Percentiles rank a stretch among this genome's conserved stretches.
Evolutionary conservation across 345 rosid species (phyloP).

Genomic region (Limnanthes douglasii): DNA sequence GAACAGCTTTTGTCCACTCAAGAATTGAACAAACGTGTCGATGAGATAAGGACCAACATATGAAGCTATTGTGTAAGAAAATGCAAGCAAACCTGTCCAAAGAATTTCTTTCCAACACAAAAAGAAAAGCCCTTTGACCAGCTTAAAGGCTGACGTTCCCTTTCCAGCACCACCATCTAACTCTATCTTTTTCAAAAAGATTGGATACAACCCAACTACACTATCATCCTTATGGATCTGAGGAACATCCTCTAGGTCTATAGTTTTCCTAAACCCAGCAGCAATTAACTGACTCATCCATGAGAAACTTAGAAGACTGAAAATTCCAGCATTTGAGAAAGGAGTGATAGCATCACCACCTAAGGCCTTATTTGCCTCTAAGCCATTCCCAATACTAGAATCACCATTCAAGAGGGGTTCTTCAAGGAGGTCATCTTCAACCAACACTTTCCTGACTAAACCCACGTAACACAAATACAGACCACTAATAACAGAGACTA

Average conservation of each 20-base stretch:
- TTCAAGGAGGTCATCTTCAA: slow-evolving; percentile 12
- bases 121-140: slow-evolving; percentile 18
- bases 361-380: neutral
- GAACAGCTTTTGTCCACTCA: slow-evolving; percentile 17
- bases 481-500: slow-evolving; percentile 27
- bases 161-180: slow-evolving; percentile 14
- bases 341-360: slow-evolving; percentile 14
- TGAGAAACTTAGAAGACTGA: slow-evolving; percentile 23
- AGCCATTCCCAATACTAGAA: slow-evolving; percentile 5
- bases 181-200: slow-evolving; percentile 16
- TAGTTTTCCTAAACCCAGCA: slow-evolving; percentile 21
- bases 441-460: slow-evolving; percentile 17
- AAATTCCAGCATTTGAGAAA: slow-evolving; percentile 23
- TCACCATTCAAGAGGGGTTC: slow-evolving; percentile 26
- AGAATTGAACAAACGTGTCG: slow-evolving; percentile 35
- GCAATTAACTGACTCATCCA: slow-evolving; percentile 27
- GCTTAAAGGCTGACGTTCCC: slow-evolving; percentile 17
- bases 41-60: slow-evolving; percentile 32
- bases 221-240: slow-evolving; percentile 21
- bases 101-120: slow-evolving; percentile 19
- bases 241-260: slow-evolving; percentile 30
- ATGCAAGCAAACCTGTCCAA: slow-evolving; percentile 14
- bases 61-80: slow-evolving; percentile 13
- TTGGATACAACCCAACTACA: slow-evolving; percentile 12
- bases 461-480: slow-evolving; percentile 42